Base-by-base conservation (phyloP, 331 rosid species). In the Rhamnella rubrinervis region DNA sequence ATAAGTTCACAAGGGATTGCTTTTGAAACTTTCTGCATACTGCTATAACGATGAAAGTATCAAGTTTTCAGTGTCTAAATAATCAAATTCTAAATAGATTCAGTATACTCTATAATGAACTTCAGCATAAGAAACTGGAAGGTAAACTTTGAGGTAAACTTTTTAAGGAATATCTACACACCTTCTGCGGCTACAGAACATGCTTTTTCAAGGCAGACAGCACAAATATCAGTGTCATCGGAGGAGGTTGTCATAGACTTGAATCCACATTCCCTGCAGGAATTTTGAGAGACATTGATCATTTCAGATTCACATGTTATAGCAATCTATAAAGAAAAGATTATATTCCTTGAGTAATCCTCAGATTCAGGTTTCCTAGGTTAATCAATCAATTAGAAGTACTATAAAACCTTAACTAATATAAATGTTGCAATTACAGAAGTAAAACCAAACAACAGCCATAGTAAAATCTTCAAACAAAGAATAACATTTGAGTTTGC, bases 101-200 rank as follows among this genome's bases (percentile, higher is more conserved):
- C 8, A 17, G 58, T 17, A 52, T 52, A 18, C 21, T 6, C 6
- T 52, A 5, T 19, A 52, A 52, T 16, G 57, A 16, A 16, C 17
- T 18, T 52, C 21, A 16, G 57, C 8, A 52, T 52, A 7, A 52
- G 57, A 52, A 52, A 19, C 11, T 4, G 21, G 6, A 14, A 12
- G 56, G 56, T 51, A 16, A 15, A 16, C 6, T 51, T 15, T 10
- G 20, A 51, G 56, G 20, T 15, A 51, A 51, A 51, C 6, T 15
- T 51, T 15, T 15, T 12, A 2, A 16, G 13, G 49, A 11, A 44
- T 11, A 44, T 44, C 14, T 11, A 74, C 76, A 19, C 64, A 83
- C 98, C 98, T 81, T 87, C 96, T 6, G 96, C 96, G 41, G 96
- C 92, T 35, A 92, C 89, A 6, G 86, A 84, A 78, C 98, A 89